These are phyloP conservation scores for Candida hungchunana DNA, from an alignment of 805 yeast genomes.

Conservation along the genomic window DNA sequence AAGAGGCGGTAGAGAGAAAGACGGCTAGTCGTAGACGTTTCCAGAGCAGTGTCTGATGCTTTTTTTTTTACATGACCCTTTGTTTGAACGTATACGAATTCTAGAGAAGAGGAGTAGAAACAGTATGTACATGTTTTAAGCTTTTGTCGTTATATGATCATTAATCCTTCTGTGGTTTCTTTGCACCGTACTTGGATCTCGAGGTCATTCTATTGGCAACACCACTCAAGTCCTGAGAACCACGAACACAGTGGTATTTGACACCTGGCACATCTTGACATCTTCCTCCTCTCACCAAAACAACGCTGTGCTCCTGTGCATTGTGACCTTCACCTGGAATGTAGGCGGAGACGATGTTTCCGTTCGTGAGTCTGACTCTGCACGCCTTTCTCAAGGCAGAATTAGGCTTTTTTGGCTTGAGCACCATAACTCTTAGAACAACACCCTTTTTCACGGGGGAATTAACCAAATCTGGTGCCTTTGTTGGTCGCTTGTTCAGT, in stretches of 20 bases:
- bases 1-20: constrained; percentile 52
- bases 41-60: constrained; percentile 10
- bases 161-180: constrained; percentile 58
- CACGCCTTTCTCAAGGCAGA: constrained; percentile 97
- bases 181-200: constrained; percentile 91
- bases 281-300: constrained; percentile 96
- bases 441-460: constrained; percentile 92
- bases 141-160: background rate
- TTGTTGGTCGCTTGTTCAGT: constrained; percentile 40
- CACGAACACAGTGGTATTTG: constrained; percentile 89
- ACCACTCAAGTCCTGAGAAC: constrained; percentile 88
- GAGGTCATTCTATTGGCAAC: constrained; percentile 90
- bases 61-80: constrained; percentile 1
- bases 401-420: constrained; percentile 97
- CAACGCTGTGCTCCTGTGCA: constrained; percentile 96
- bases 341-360: constrained; percentile 83
- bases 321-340: constrained; percentile 99
- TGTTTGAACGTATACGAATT: too few species aligned
- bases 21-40: constrained; percentile 31
- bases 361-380: constrained; percentile 88
- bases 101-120: too few species aligned
- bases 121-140: background rate
- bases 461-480: constrained; percentile 78
- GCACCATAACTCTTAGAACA: constrained; percentile 86
- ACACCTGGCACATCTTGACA: constrained; percentile 98